Conservation (phyloP, 768 basidiomycete genomes). For the Psilocybe cyanescens region DNA sequence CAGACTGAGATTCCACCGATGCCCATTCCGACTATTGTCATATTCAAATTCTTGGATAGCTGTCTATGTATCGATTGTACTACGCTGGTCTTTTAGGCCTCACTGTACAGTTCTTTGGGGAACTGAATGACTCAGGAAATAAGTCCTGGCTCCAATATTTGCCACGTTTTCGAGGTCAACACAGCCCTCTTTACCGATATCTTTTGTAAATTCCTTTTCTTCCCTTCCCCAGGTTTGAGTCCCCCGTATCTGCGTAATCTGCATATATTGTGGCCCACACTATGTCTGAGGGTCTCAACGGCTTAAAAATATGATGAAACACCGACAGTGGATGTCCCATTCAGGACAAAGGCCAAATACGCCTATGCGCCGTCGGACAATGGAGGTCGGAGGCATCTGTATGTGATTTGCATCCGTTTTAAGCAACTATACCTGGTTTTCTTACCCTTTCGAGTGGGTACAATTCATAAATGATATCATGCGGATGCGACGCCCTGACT, state of each 20-base stretch:
- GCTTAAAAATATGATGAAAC: slow-evolving; percentile 20
- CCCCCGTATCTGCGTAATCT: slow-evolving; percentile 8
- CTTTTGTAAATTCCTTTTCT: not conserved
- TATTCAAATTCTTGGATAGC: too few species aligned
- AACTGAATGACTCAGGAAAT: not conserved
- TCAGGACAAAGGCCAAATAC: slow-evolving; percentile 25
- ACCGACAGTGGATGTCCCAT: slow-evolving; percentile 17
- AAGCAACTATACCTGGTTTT: slow-evolving; percentile 15
- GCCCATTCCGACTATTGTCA: too few species aligned
- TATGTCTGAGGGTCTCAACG: slow-evolving; percentile 3
- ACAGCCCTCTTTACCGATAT: slow-evolving; percentile 15
- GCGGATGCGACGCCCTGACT: slow-evolving; percentile 12
- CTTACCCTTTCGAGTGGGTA: not conserved
- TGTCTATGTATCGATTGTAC: too few species aligned
- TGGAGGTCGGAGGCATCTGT: slow-evolving; percentile 17
- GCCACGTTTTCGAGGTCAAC: slow-evolving; percentile 19
- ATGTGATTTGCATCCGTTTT: slow-evolving; percentile 19
- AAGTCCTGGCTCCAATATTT: not conserved
- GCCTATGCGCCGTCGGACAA: slow-evolving; percentile 24
- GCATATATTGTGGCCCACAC: not conserved
- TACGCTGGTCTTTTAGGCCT: too few species aligned
- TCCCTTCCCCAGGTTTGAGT: slow-evolving; percentile 3
- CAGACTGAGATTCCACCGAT: too few species aligned
- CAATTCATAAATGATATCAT: slow-evolving; percentile 12
- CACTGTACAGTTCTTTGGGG: not conserved